Percentiles rank a stretch among this genome's conserved stretches.
Conservation (phyloP, 345 rosid species). For the Citropsis articulata region DNA sequence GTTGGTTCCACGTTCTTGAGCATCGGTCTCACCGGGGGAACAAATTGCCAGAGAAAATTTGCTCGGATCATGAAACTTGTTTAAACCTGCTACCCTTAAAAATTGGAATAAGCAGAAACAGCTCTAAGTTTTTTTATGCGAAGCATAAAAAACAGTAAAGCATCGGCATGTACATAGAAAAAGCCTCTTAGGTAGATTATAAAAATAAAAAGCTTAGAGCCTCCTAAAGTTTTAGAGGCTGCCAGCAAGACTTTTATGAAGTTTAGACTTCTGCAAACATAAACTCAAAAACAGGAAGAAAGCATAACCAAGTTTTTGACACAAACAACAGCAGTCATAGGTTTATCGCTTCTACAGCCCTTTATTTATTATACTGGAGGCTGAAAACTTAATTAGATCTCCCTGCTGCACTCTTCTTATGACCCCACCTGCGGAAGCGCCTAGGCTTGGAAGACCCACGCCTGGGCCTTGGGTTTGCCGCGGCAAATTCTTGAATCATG, state of each 20-base stretch:
- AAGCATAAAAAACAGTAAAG: background rate
- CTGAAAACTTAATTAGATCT: background rate
- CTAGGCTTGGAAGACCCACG: background rate
- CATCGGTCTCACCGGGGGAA: background rate
- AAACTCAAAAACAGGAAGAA: background rate
- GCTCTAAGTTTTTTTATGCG: background rate
- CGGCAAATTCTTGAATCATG: background rate
- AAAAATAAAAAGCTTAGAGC: background rate
- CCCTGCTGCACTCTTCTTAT: background rate
- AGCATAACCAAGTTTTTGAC: background rate
- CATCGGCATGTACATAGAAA: background rate
- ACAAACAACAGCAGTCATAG: background rate
- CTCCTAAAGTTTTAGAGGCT: background rate
- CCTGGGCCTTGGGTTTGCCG: background rate
- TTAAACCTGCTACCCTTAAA: background rate
- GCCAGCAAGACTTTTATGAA: background rate
- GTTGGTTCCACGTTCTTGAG: background rate
- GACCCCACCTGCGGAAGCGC: background rate
- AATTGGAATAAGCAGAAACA: background rate
- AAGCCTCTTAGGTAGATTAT: background rate
- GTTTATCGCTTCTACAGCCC: background rate
- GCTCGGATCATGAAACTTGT: background rate
- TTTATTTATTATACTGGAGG: background rate
- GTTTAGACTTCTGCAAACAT: background rate
- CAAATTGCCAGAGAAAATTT: background rate